phyloP scores from a whole-genome alignment of 176 grass and related monocot species.

The Aegilops umbellulata region DNA sequence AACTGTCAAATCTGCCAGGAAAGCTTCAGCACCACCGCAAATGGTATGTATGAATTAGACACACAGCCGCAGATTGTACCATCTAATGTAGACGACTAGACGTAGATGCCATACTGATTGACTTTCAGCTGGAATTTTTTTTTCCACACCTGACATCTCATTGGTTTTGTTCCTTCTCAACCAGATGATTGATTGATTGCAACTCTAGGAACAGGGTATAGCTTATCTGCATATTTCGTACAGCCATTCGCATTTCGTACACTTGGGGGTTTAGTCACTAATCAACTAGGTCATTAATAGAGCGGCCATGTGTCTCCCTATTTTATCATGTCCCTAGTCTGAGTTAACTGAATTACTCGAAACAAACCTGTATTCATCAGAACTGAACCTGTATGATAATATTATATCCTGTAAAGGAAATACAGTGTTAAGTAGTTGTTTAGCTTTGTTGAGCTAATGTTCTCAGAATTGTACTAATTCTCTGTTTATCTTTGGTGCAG shows the following conservation, averaged over 20 bases:
- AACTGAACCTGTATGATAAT: not conserved
- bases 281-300: not conserved
- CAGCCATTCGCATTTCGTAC: not conserved
- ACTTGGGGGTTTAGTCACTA: not conserved
- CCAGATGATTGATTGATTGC: not conserved
- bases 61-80: not conserved
- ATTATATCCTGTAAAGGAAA: not conserved
- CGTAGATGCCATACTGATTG: not conserved
- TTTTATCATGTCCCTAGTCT: not conserved
- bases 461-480: conserved; percentile 1
- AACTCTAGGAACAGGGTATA: not conserved
- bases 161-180: not conserved
- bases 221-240: too few relatives aligned
- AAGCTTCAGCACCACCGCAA: conserved; percentile 72
- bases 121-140: not conserved
- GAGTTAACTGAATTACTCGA: not conserved
- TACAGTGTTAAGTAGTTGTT: not conserved
- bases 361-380: not conserved
- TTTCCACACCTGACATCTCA: not conserved
- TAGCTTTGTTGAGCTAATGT: not conserved
- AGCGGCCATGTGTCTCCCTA: not conserved
- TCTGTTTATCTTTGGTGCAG: conserved; percentile 39
- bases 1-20: conserved; percentile 74
- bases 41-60: conserved; percentile 39
- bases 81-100: too few relatives aligned